phyloP scores from a whole-genome alignment of 352 stramenopile genomes.

The Globisporangium perplexum region DNA sequence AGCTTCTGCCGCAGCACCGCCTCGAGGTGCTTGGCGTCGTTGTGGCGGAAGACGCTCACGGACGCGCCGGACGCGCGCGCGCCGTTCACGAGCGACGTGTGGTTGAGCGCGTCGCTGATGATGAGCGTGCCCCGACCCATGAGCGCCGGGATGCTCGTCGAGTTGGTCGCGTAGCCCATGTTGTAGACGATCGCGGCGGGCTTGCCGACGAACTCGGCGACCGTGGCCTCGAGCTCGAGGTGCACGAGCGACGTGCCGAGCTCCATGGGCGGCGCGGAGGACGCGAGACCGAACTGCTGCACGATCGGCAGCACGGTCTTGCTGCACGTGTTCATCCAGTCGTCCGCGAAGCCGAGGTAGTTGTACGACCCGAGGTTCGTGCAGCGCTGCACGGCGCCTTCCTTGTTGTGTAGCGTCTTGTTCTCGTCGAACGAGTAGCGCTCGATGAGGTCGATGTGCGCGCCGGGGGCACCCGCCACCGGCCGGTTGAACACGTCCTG shows the following conservation, averaged over 20 bases:
- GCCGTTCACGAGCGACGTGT: conserved; percentile 98
- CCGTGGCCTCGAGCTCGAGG: conserved; percentile 75
- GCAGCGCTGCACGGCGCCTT: conserved; percentile 30
- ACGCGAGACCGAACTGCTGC: conserved; percentile 47
- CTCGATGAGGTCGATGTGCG: conserved; percentile 86
- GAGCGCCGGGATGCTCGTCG: conserved; percentile 95
- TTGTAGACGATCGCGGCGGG: conserved; percentile 96
- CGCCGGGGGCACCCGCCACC: conserved; percentile 22
- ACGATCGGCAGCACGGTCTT: conserved; percentile 64
- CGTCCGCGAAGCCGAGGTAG: conserved; percentile 96
- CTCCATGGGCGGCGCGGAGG: conserved; percentile 21
- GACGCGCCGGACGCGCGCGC: conserved; percentile 87
- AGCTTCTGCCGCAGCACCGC: conserved; percentile 77
- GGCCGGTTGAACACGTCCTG: conserved; percentile 51
- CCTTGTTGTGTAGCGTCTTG: conserved; percentile 21
- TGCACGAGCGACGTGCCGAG: conserved; percentile 73
- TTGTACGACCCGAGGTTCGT: conserved; percentile 96
- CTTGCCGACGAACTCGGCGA: conserved; percentile 94
- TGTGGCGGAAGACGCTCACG: conserved; percentile 96
- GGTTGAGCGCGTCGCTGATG: conserved; percentile 97
- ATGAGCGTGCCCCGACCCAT: conserved; percentile 93
- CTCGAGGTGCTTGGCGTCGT: conserved; percentile 93
- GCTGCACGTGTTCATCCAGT: conserved; percentile 91
- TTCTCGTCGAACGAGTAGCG: conserved; percentile 34
- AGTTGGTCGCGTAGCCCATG: conserved; percentile 99